Evolutionary conservation across 495 filamentous ascomycete genomes (phyloP).

Genomic region (Sabuloglossum arenarium): DNA sequence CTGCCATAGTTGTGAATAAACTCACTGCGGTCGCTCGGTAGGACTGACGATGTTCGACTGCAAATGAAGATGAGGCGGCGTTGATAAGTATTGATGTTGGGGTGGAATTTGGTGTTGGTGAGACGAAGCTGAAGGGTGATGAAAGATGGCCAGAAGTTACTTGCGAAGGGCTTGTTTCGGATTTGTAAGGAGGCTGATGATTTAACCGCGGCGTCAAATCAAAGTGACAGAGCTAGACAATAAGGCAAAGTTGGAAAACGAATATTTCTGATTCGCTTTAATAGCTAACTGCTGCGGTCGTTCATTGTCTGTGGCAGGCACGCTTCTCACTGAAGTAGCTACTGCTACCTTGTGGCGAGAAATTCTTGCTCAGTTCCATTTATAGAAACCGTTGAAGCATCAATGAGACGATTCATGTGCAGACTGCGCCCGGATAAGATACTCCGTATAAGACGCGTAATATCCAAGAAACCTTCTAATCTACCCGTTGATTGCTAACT

Average conservation of each 20-base stretch:
- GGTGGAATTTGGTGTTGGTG: neutral
- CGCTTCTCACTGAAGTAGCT: neutral
- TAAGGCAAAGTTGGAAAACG: neutral
- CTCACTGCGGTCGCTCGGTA: neutral
- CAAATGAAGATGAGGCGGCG: neutral
- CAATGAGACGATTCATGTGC: neutral
- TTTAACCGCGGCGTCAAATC: neutral
- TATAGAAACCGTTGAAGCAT: neutral
- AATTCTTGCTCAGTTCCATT: neutral
- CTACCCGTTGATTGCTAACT: too few species aligned
- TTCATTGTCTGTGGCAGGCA: neutral
- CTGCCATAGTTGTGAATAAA: slow-evolving; percentile 33
- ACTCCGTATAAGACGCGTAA: neutral
- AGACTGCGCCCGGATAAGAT: neutral
- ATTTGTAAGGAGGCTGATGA: neutral
- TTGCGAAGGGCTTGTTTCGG: neutral
- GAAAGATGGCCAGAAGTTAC: neutral
- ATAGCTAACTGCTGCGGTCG: neutral
- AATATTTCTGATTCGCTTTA: neutral
- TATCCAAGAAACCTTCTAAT: neutral
- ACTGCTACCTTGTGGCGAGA: neutral
- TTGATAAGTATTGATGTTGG: neutral
- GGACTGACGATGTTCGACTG: neutral
- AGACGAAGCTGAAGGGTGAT: neutral
- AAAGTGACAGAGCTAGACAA: neutral